Percentiles rank a stretch among this genome's conserved stretches.
Conservation (phyloP, 495 filamentous ascomycete genomes). For the Oidiodendron maius region DNA sequence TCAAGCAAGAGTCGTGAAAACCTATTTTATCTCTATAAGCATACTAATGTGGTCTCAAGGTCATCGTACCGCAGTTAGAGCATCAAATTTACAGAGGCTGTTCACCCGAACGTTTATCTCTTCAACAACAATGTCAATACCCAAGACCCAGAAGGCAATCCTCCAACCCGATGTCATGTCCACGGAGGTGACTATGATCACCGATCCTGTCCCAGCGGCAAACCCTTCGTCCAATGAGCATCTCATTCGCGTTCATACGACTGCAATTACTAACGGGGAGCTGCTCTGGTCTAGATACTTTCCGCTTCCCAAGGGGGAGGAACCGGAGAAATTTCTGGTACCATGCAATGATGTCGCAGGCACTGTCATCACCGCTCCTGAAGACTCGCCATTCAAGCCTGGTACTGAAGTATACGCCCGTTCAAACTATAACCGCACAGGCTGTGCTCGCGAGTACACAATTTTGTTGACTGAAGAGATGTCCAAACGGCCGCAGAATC, state of each 20-base stretch:
- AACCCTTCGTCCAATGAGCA: neutral
- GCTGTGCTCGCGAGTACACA: conserved; percentile 45
- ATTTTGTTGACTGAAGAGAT: conserved; percentile 46
- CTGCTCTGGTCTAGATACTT: conserved; percentile 38
- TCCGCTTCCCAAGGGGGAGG: conserved; percentile 6
- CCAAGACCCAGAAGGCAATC: conserved; percentile 7
- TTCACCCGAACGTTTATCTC: too few species aligned
- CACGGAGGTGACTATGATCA: conserved; percentile 14
- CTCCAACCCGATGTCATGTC: neutral
- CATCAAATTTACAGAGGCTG: too few species aligned
- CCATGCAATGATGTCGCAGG: conserved; percentile 55
- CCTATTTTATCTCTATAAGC: too few species aligned
- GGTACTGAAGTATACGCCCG: conserved; percentile 50
- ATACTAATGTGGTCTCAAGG: too few species aligned
- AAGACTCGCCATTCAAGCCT: conserved; percentile 41
- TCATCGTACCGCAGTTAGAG: too few species aligned
- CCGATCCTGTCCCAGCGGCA: conserved; percentile 5
- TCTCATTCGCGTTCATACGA: conserved; percentile 49
- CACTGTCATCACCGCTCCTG: conserved; percentile 42
- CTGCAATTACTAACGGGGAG: conserved; percentile 53
- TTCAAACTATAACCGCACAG: conserved; percentile 38
- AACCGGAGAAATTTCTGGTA: conserved; percentile 26
- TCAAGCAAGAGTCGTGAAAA: too few species aligned
- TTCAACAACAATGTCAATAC: too few species aligned
- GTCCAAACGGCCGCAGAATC: conserved; percentile 38